These are phyloP conservation scores for Paragyromitra xinjiangensis DNA, from an alignment of 495 filamentous ascomycete species.

Conservation along the genomic window DNA sequence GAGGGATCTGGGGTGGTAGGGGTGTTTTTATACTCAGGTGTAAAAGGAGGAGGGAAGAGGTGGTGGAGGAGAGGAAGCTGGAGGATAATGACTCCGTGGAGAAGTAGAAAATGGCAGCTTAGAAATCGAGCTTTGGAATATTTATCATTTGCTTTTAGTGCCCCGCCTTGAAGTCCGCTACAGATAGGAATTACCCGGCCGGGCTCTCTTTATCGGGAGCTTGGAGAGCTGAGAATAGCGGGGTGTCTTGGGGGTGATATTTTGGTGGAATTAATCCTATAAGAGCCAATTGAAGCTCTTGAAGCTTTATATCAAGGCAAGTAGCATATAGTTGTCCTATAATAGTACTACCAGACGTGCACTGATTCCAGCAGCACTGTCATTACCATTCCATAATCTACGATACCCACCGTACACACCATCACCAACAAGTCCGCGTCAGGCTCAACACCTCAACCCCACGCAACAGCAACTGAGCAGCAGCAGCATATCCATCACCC, in stretches of 20 bases:
- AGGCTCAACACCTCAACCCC: constrained; percentile 48
- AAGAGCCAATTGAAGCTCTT: not conserved
- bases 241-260: not conserved
- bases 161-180: constrained; percentile 29
- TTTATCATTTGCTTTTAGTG: constrained; percentile 31
- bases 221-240: constrained; percentile 20
- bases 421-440: constrained; percentile 29
- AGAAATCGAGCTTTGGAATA: constrained; percentile 51
- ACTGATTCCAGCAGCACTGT: not conserved
- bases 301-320: not conserved
- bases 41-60: not conserved
- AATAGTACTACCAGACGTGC: not conserved
- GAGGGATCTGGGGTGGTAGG: not conserved
- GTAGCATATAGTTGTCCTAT: not conserved
- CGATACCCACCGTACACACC: not conserved
- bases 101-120: constrained; percentile 53
- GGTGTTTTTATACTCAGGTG: constrained; percentile 11
- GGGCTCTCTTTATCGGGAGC: not conserved
- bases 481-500: constrained; percentile 50
- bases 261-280: not conserved
- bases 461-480: constrained; percentile 54
- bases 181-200: constrained; percentile 27
- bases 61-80: not conserved
- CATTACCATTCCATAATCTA: constrained; percentile 41
- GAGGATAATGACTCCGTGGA: constrained; percentile 39